Base-by-base conservation (phyloP, 768 basidiomycete genomes). In the Coprinellus aureogranulatus region DNA sequence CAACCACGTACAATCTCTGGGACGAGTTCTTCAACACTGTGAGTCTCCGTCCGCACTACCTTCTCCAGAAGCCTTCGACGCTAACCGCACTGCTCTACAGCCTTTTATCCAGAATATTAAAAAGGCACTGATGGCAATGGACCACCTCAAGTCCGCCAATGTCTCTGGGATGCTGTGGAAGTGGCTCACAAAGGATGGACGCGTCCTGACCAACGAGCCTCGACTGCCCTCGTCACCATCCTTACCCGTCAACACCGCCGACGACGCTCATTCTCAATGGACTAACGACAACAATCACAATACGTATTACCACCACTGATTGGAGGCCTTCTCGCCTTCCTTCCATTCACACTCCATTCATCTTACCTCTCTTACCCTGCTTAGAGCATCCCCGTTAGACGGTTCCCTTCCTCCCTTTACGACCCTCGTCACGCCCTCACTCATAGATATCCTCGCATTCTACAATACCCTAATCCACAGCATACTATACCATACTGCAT, bases 151-250 rank as follows among this genome's bases (percentile, higher is more conserved):
- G 60, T 81, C 82, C 46, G 89, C 89, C 64, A 89, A 90, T 67
- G 81, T 91, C 27, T 86, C 81, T 47, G 90, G 89, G 31, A 83
- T 90, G 72, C 87, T 86, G 61, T 91, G 89, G 88, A 77, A 80
- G 48, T 84, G 57, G 57, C 51, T 53, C 26, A 58, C 40, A 18
- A 58, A 58, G 44, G 57, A 58, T 22, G 57, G 57, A 22, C 57
- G 57, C 26, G 57, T 58, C 28, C 57, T 58, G 20, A 51, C 57
- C 6, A 58, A 58, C 27, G 57, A 58, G 27, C 57, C 57, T 9
- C 57, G 47, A 6, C 23, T 58, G 2, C 57, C 57, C 12, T 30
- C 51, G 28, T 20, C 18, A 18, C 14, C 49, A 31, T 14, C 34
- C 34, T n/a, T n/a, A n/a, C 49, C 28, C 31, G 49, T 31, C 49